Evolutionary conservation across 371 early-diverging fungal genomes (phyloP), one percentile per base, ranked within the genome.

Genomic region (Mucor mucedo): DNA sequence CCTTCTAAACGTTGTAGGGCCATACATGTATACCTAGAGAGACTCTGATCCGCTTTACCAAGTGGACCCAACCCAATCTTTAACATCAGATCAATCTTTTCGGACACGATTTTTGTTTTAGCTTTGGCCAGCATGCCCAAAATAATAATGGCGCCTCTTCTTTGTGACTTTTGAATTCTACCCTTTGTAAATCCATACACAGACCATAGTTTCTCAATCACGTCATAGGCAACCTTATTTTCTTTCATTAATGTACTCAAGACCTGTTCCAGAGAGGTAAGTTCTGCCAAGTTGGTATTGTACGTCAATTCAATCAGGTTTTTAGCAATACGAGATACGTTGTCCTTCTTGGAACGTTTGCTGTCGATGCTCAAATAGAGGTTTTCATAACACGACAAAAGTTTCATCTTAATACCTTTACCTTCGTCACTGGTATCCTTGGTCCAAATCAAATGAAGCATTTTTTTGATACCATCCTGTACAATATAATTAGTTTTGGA

Each of bases 401-500:
- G 77, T 49, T 89, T 89, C 55, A 90, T 87, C 7, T 91, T 87
- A 30, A 97, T 86, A 35, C 92, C 87, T 47, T 89, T 92, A 10
- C 89, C 91, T 70, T 95, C 95, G 60, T 92, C 91, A 48, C 84
- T 85, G 14, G 87, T 88, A 65, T 93, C 95, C 58, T 93, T 91
- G 42, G 91, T 88, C 97, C 97, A 98, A 27, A 98, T 89, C 47
- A 97, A 87, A 72, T 97, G 98, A 29, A 95, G 85, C 98, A 98
- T 98, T 58, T 87, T 89, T 52, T 87, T 84, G 57, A 98, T 89
- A 13, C 97, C 99, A 9, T 86, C 91, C 84, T 90, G 73, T 29
- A 58, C n/a, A 5, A 45, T 45, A 21, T 1, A 21, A 21, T 21
- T 21, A 21, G 21, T 21, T 21, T 21, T 21, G 21, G 21, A 21